phyloP scores from a whole-genome alignment of 2,329 filamentous ascomycete species.

The Scopulariopsis brevicaulis region DNA sequence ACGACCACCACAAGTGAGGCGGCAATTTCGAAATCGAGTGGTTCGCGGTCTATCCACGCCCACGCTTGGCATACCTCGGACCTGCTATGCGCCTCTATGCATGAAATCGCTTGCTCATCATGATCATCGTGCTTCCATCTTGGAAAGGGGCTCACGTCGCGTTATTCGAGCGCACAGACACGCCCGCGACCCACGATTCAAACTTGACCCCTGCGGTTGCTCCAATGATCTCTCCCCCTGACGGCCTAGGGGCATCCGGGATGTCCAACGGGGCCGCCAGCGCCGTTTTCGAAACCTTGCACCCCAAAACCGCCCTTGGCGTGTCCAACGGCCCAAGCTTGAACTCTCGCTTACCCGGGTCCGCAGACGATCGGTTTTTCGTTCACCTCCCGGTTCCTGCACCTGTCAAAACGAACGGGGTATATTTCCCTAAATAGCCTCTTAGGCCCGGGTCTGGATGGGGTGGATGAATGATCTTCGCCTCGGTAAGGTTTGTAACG shows the following conservation, averaged over 20 bases:
- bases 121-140: not conserved
- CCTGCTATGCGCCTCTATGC: not conserved
- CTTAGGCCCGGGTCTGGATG: not conserved
- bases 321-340: not conserved
- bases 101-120: not conserved
- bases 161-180: conserved; percentile 3
- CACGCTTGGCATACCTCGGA: not conserved
- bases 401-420: not conserved
- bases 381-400: not conserved
- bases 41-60: not conserved
- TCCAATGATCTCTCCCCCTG: conserved; percentile 1
- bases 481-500: not conserved
- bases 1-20: not conserved
- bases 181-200: not conserved
- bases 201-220: conserved; percentile 3
- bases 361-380: conserved; percentile 1
- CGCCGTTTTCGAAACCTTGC: not conserved
- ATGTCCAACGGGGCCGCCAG: not conserved
- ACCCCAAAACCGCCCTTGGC: not conserved
- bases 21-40: not conserved
- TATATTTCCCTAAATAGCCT: not conserved
- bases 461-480: not conserved
- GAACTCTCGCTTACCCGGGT: conserved; percentile 2
- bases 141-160: not conserved
- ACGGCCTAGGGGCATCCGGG: not conserved